phyloP scores from a whole-genome alignment of 768 basidiomycete genomes.

The Brasilioporus rufonigricans region DNA sequence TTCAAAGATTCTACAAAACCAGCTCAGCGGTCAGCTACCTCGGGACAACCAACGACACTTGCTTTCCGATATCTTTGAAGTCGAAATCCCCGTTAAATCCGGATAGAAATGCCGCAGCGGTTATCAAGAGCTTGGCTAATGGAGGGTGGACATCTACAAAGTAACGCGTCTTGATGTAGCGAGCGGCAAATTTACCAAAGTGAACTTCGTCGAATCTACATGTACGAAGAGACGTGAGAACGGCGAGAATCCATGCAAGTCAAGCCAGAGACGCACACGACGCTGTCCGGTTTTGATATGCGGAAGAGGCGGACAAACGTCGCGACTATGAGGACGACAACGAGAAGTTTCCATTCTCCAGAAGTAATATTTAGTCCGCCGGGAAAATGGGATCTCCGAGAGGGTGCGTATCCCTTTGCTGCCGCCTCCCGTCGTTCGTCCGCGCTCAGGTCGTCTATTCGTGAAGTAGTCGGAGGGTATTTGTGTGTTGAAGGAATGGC shows the following conservation, averaged over 20 bases:
- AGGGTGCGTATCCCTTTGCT: slow-evolving; percentile 59
- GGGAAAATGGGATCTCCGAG: slow-evolving; percentile 43
- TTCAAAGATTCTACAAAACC: slow-evolving; percentile 64
- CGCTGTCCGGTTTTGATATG: slow-evolving; percentile 82
- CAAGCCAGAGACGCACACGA: slow-evolving; percentile 65
- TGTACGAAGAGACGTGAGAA: background rate
- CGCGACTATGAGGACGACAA: slow-evolving; percentile 66
- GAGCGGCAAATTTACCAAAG: slow-evolving; percentile 94
- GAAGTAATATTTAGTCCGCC: slow-evolving; percentile 65
- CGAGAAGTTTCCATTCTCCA: slow-evolving; percentile 77
- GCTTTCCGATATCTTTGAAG: slow-evolving; percentile 98
- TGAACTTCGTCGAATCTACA: slow-evolving; percentile 96
- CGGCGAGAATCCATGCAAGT: background rate
- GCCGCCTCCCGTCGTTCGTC: slow-evolving; percentile 70
- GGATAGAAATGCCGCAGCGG: slow-evolving; percentile 80
- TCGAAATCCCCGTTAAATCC: slow-evolving; percentile 94
- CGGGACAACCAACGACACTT: slow-evolving; percentile 28
- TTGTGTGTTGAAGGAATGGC: slow-evolving; percentile 40
- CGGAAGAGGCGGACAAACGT: slow-evolving; percentile 81
- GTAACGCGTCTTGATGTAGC: slow-evolving; percentile 90
- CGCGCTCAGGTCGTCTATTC: slow-evolving; percentile 69
- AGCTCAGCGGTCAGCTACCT: background rate
- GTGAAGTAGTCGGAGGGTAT: slow-evolving; percentile 53
- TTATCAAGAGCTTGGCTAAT: slow-evolving; percentile 92
- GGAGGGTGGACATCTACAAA: slow-evolving; percentile 98